phyloP scores from a whole-genome alignment of 148 eudicot species.

The Rhododendron simsii region DNA sequence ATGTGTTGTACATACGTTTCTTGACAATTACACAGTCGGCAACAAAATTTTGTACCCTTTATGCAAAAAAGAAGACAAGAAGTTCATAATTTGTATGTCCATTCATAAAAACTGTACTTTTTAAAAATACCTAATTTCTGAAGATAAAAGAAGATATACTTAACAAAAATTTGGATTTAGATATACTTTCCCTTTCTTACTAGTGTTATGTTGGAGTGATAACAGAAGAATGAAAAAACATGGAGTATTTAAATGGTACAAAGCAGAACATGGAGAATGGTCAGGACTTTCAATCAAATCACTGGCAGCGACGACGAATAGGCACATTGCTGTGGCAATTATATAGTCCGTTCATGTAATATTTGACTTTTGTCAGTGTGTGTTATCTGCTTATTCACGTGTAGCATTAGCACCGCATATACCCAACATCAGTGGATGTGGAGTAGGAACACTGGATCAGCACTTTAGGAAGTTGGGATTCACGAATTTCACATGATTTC shows the following conservation, averaged over 20 bases:
- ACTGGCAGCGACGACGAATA: neutral
- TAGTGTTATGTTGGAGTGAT: no score
- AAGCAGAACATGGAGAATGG: neutral
- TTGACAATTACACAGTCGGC: neutral
- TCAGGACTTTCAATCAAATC: neutral
- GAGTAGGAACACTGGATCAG: neutral
- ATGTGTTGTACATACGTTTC: neutral
- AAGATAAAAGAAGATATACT: neutral
- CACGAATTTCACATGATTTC: neutral
- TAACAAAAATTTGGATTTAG: no score
- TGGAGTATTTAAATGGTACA: neutral
- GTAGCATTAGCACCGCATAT: neutral
- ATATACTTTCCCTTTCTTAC: neutral
- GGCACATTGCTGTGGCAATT: neutral
- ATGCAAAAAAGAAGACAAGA: neutral
- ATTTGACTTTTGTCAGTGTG: neutral
- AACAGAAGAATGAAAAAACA: neutral
- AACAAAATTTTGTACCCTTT: neutral
- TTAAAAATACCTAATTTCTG: neutral
- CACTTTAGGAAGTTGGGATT: neutral
- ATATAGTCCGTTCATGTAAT: neutral
- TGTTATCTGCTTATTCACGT: neutral
- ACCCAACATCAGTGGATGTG: neutral
- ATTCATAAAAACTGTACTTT: neutral
- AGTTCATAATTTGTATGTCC: no score